phyloP scores from a whole-genome alignment of 495 filamentous ascomycete genomes.

The Letharia lupina region DNA sequence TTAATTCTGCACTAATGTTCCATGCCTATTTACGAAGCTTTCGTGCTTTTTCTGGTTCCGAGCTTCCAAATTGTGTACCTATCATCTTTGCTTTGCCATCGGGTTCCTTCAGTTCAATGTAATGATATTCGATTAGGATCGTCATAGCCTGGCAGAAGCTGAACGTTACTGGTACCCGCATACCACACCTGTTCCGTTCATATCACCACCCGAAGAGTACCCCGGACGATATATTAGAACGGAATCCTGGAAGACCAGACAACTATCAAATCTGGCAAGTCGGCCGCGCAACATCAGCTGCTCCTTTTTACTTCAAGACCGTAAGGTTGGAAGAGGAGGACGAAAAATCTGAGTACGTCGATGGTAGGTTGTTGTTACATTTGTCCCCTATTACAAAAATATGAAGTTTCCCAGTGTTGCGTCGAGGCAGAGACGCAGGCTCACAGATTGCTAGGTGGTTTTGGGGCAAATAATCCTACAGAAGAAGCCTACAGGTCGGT shows the following conservation, averaged over 20 bases:
- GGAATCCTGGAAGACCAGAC: constrained; percentile 22
- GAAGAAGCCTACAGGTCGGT: constrained; percentile 22
- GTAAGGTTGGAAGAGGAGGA: constrained; percentile 22
- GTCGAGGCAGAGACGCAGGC: not conserved
- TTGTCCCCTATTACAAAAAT: not conserved
- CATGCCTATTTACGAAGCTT: not conserved
- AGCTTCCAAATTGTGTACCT: not conserved
- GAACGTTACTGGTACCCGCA: not conserved
- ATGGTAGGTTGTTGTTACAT: constrained; percentile 9
- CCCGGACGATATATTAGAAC: constrained; percentile 22
- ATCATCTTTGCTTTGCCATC: not conserved
- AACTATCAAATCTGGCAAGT: constrained; percentile 40
- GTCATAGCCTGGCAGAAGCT: constrained; percentile 17
- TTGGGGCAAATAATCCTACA: constrained; percentile 30
- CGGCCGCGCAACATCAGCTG: constrained; percentile 44
- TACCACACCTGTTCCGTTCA: constrained; percentile 17
- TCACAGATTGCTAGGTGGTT: constrained; percentile 6
- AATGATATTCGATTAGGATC: constrained; percentile 4
- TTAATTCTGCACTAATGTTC: not conserved
- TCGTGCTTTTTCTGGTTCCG: not conserved
- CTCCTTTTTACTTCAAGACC: constrained; percentile 43
- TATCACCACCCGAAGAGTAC: constrained; percentile 11
- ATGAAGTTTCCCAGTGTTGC: not conserved
- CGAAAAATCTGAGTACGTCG: constrained; percentile 20
- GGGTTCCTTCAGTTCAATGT: not conserved